Evolutionary conservation across 2,329 filamentous ascomycete genomes (phyloP).

Genomic region (Ophiostoma montium): DNA sequence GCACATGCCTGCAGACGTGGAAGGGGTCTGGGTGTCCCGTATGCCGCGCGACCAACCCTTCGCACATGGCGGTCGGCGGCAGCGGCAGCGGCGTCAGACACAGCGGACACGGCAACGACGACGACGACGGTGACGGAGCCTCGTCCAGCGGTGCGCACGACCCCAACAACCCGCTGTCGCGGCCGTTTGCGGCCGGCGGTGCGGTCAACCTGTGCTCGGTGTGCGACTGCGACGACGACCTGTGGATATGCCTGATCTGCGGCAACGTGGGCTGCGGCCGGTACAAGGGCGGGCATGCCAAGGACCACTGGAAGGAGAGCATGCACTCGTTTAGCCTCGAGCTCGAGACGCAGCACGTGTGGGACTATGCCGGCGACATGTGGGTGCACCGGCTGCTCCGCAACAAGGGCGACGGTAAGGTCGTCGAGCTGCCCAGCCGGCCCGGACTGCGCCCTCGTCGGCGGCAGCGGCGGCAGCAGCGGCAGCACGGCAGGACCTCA

Average conservation of each 20-base stretch:
- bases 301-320: slow-evolving; percentile 82
- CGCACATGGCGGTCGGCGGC: slow-evolving; percentile 14
- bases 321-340: slow-evolving; percentile 88
- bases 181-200: slow-evolving; percentile 42
- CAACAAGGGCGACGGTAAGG: slow-evolving; percentile 81
- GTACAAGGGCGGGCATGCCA: slow-evolving; percentile 87
- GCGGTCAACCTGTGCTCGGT: slow-evolving; percentile 62
- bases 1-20: slow-evolving; percentile 92
- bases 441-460: slow-evolving; percentile 8
- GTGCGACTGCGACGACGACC: slow-evolving; percentile 66
- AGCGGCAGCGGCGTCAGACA: neutral
- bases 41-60: slow-evolving; percentile 65
- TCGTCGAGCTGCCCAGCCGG: slow-evolving; percentile 67
- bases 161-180: slow-evolving; percentile 33
- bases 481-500: neutral
- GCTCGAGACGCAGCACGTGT: slow-evolving; percentile 84
- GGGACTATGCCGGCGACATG: slow-evolving; percentile 92
- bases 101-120: neutral
- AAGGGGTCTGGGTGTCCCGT: slow-evolving; percentile 87
- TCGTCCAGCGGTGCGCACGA: slow-evolving; percentile 18
- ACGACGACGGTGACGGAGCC: slow-evolving; percentile 4
- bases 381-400: slow-evolving; percentile 95
- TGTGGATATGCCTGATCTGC: slow-evolving; percentile 94
- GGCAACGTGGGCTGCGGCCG: slow-evolving; percentile 85
- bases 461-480: neutral